Base-by-base conservation (phyloP, 2,329 filamentous ascomycete genomes). In the Colletotrichum somersetense region DNA sequence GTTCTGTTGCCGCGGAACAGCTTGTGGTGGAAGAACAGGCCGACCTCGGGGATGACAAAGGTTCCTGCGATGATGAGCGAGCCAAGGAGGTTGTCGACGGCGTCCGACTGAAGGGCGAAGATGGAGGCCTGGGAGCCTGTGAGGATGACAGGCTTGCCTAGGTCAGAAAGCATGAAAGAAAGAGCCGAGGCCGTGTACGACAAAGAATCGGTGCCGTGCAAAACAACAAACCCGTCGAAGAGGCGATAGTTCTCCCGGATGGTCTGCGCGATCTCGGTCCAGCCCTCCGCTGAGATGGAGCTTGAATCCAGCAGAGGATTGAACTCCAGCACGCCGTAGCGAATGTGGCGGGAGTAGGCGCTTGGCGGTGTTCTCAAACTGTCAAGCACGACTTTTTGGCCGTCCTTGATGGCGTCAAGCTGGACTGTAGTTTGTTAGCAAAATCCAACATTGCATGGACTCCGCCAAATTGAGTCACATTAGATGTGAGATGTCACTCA, bases 31-130 rank as follows among this genome's bases (percentile, higher is more conserved):
- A 98, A 98, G 85, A 97, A 97, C 46, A 98, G 87, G 79, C 94
- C 95, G 65, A 98, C 95, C 80, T 97, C 95, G 0, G 95, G 95
- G 70, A 98, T 94, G 84, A 94, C 93, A 79, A 97, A 97, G 72
- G 96, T 96, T 44, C 94, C 94, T 3, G 95, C 95, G 67, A 97
- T 92, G 78, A 97, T 94, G 78, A 97, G 87, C 1, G 94, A 95
- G 26, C 93, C 93, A 6, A 97, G 88, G 16, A 98, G 88, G 78
- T 97, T 98, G 83, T 97, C 95, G 48, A 95, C 93, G 12, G 95
- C 95, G 80, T 98, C 95, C 63, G 93, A 96, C 81, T 97, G 95
- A 35, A 97, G 89, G 73, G 95, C 91, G 77, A 96, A 92, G 88
- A 98, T 97, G 58, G 94, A 94, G 0, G 95, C 93, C 79, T 94